phyloP scores from a whole-genome alignment of 257 asterid species.

The Jaltomata sinuosa region DNA sequence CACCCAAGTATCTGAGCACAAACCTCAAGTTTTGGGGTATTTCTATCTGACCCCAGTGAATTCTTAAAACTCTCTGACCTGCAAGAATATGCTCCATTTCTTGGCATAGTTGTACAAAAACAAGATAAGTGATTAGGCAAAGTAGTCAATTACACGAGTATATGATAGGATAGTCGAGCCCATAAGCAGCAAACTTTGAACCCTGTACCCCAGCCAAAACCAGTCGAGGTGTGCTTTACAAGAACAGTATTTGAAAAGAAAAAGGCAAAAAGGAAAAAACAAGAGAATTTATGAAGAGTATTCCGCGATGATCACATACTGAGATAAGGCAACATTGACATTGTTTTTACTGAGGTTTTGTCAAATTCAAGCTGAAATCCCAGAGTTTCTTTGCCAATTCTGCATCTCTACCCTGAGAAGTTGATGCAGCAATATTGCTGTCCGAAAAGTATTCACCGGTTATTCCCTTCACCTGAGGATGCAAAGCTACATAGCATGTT shows the following conservation, averaged over 20 bases:
- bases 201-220: neutral
- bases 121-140: too few species aligned
- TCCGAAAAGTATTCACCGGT: slow-evolving; percentile 27
- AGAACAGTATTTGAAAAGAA: neutral
- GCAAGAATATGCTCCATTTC: too few species aligned
- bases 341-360: neutral
- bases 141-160: too few species aligned
- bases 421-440: slow-evolving; percentile 18
- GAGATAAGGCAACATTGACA: neutral
- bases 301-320: neutral
- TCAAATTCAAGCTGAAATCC: slow-evolving; percentile 21
- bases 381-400: slow-evolving; percentile 24
- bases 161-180: too few species aligned
- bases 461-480: slow-evolving; percentile 25
- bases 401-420: slow-evolving; percentile 15
- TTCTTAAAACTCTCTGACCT: too few species aligned
- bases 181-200: neutral
- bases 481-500: slow-evolving; percentile 30
- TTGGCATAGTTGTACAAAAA: too few species aligned
- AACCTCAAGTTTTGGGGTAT: too few species aligned
- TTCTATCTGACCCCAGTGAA: too few species aligned
- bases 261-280: neutral
- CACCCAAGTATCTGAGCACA: neutral
- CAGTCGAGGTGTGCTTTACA: neutral
- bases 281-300: neutral